Base-by-base conservation (phyloP, 1,284 basidiomycete genomes). In the Papiliotrema fonsecae region DNA sequence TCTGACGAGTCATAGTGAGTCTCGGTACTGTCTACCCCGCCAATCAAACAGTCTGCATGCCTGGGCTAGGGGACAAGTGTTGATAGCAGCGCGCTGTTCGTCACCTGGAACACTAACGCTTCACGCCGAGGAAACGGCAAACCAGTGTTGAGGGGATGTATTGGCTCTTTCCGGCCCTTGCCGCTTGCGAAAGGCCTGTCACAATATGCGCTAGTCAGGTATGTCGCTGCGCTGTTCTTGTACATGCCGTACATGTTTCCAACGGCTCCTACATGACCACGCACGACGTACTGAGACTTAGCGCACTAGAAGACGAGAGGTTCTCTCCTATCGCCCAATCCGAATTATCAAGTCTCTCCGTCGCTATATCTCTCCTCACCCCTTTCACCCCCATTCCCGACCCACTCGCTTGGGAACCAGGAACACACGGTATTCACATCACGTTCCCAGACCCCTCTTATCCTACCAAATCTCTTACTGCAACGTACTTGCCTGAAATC, bases 401-500 rank as follows among this genome's bases (percentile, higher is more conserved):
- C 34, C 92, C 94, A 63, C 82, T 94, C 45, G 89, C 92, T 73
- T 98, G 94, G 94, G 84, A 83, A 7, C 73, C 94, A 53, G 94
- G 93, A 51, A 79, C 81, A 2, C 94, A 98, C 73, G 94, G 94
- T 42, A 93, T 97, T 69, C 82, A 87, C 69, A 87, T 98, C 56
- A 81, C 83, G 19, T 88, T 97, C 70, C 80, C 84, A 24, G 84
- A 89, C 65, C 92, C 90, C 14, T 78, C 82, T 5, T 60, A 84
- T 16, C 75, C 83, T 38, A 83, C 50, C 25, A 58, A 81, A 49
- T 77, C 78, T 3, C 83, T 96, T 57, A 83, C 83, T 3, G 93
- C 93, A 2, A 94, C 89, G 1, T 98, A 96, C 71, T 79, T 98
- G n/a, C 94, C 94, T 3, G 86, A 97, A 53, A 86, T 98, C 45